phyloP scores from a whole-genome alignment of 139 green algal species.

The Tetradesmus lagerheimii region DNA sequence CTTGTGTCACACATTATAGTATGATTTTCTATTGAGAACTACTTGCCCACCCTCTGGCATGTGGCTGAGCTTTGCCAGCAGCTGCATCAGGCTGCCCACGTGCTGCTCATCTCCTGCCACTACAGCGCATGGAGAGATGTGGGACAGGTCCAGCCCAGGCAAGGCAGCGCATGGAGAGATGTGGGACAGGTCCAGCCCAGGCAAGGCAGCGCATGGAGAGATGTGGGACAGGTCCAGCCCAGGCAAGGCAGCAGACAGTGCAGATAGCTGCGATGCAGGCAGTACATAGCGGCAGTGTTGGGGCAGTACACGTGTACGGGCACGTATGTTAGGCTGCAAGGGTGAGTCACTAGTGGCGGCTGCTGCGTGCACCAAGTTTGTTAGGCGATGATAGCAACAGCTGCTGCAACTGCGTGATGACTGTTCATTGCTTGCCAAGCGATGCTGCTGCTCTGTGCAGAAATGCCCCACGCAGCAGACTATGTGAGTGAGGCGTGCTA shows the following conservation, averaged over 20 bases:
- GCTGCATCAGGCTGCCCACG: background rate
- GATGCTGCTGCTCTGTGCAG: background rate
- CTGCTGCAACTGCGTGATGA: background rate
- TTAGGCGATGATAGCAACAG: too few relatives aligned
- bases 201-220: too few relatives aligned
- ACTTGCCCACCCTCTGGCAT: background rate
- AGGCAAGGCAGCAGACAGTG: background rate
- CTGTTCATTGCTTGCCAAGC: background rate
- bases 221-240: background rate
- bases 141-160: too few relatives aligned
- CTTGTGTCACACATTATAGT: too few relatives aligned
- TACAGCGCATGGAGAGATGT: background rate
- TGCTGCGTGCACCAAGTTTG: too few relatives aligned
- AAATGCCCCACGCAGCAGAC: background rate
- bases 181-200: too few relatives aligned
- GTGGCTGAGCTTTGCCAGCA: background rate
- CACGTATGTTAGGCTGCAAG: background rate
- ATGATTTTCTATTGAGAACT: too few relatives aligned
- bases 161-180: too few relatives aligned
- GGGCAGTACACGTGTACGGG: background rate
- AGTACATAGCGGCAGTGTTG: background rate
- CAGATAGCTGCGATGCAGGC: background rate
- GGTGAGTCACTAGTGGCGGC: too few relatives aligned
- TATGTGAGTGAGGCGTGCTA: background rate
- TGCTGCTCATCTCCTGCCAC: background rate